Evolutionary conservation across 2,329 filamentous ascomycete genomes (phyloP), one percentile per base, ranked within the genome.

Genomic region (Cercospora citrullina): DNA sequence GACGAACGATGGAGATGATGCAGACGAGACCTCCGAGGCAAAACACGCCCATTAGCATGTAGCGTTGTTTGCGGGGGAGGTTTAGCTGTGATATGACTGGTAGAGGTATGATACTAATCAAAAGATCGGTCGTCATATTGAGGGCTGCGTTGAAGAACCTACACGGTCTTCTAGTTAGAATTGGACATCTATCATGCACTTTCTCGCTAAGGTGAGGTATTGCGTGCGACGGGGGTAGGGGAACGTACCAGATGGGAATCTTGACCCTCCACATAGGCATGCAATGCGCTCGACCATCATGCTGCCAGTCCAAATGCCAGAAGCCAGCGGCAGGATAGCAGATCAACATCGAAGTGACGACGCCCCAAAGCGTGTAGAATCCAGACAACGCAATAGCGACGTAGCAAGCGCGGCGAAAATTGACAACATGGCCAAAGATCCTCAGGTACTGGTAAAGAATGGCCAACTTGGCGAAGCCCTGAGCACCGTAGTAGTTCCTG

Each of bases 341-440:
- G 7, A 64, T 30, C 36, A 69, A 57, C 26, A 66, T 64, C 7
- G 67, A 63, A 31, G 60, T 63, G 45, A 69, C 58, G 45, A 64
- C 23, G 16, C 63, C 63, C 67, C 64, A 69, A 1, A 64, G 28
- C 2, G 61, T 66, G 28, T 66, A 69, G 61, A 68, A 64, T 21
- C 28, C 61, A 14, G 58, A 59, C 5, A 64, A 16, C 2, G 39
- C 66, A 3, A 68, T 64, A 16, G 59, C 61, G 4, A 23, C 57
- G 33, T 64, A 68, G 57, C 66, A 68, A 12, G 61, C 61, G n/a
- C 31, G 63, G 12, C 42, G 63, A n/a, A 68, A 68, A 21, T 12
- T 64, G 21, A 30, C 36, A n/a, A 64, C 48, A 62, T 61, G 55
- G 18, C 61, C 61, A 26, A 68, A 64, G 39, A 68, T 68, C 3